Percentiles rank a stretch among this genome's conserved stretches.
Evolutionary conservation across 768 basidiomycete genomes (phyloP).

Genomic region (Inosperma sp.): DNA sequence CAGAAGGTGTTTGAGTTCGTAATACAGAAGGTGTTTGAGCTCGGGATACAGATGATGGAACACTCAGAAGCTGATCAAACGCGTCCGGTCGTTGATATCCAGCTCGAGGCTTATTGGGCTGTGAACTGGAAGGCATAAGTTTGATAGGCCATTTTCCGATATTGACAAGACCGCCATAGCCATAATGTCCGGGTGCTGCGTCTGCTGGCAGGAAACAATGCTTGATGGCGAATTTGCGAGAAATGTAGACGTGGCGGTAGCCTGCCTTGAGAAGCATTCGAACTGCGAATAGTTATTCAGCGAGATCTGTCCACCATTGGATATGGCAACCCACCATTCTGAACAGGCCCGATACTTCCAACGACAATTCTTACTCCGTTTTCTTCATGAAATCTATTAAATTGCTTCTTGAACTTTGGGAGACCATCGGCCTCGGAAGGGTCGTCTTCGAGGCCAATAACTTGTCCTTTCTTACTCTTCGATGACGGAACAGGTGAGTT

Average conservation of each 20-base stretch:
- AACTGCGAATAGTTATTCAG: conserved; percentile 40
- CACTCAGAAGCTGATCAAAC: conserved; percentile 1
- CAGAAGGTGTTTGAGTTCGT: too few species aligned
- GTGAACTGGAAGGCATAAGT: conserved; percentile 41
- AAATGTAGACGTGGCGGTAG: conserved; percentile 92
- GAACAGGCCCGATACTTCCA: conserved; percentile 87
- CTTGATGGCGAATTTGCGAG: conserved; percentile 83
- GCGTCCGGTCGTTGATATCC: conserved; percentile 21
- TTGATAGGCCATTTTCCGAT: conserved; percentile 89
- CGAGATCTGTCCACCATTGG: not conserved
- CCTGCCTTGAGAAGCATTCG: conserved; percentile 92
- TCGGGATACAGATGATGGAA: not conserved
- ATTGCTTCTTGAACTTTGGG: conserved; percentile 67
- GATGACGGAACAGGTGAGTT: conserved; percentile 34
- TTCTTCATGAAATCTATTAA: conserved; percentile 81
- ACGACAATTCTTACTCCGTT: conserved; percentile 92
- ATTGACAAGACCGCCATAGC: conserved; percentile 86
- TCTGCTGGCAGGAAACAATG: conserved; percentile 86
- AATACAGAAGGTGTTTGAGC: not conserved
- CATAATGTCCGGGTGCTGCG: conserved; percentile 85
- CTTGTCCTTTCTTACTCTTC: conserved; percentile 34
- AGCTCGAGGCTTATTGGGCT: conserved; percentile 23
- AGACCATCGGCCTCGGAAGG: conserved; percentile 42
- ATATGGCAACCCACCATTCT: conserved; percentile 55
- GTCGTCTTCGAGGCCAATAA: conserved; percentile 18